Percentiles rank a stretch among this genome's conserved stretches.
Conservation (phyloP, 2,329 filamentous ascomycete genomes). For the Xylariales sp. region DNA sequence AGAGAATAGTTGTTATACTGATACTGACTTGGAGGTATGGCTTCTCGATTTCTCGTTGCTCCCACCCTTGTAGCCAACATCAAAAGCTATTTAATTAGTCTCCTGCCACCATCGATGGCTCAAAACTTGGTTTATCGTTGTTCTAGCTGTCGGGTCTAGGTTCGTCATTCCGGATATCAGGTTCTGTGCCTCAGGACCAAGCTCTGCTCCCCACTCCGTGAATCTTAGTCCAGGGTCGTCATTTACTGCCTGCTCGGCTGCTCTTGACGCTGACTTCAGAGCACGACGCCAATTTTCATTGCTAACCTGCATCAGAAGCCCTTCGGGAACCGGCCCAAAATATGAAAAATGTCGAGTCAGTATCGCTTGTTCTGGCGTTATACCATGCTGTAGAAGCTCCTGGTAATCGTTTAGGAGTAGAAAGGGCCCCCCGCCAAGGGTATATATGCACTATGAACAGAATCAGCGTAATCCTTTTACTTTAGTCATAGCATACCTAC, state of each 20-base stretch:
- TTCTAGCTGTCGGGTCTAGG: conserved; percentile 49
- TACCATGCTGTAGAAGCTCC: conserved; percentile 46
- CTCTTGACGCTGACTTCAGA: conserved; percentile 39
- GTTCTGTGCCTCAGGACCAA: conserved; percentile 40
- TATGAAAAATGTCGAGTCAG: conserved; percentile 50
- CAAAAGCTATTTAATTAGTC: conserved; percentile 9
- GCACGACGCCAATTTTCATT: conserved; percentile 44
- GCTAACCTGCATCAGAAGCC: conserved; percentile 47
- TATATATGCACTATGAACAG: conserved; percentile 52
- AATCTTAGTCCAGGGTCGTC: conserved; percentile 49
- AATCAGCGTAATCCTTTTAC: conserved; percentile 38
- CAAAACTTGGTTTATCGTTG: conserved; percentile 51
- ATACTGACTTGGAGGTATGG: conserved; percentile 17
- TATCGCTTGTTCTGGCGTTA: conserved; percentile 50
- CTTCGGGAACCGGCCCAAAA: conserved; percentile 50
- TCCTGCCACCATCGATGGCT: conserved; percentile 37
- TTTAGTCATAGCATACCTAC: conserved; percentile 46
- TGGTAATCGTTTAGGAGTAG: conserved; percentile 48
- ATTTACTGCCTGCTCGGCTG: conserved; percentile 33
- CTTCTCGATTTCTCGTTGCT: conserved; percentile 12
- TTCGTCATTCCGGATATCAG: conserved; percentile 52
- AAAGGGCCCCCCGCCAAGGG: conserved; percentile 43
- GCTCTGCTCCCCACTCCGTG: conserved; percentile 21
- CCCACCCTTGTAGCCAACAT: conserved; percentile 11
- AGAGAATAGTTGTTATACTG: conserved; percentile 11